These are phyloP conservation scores for Agarophyton chilense DNA, from an alignment of 23 red algal genomes.

Conservation along the genomic window DNA sequence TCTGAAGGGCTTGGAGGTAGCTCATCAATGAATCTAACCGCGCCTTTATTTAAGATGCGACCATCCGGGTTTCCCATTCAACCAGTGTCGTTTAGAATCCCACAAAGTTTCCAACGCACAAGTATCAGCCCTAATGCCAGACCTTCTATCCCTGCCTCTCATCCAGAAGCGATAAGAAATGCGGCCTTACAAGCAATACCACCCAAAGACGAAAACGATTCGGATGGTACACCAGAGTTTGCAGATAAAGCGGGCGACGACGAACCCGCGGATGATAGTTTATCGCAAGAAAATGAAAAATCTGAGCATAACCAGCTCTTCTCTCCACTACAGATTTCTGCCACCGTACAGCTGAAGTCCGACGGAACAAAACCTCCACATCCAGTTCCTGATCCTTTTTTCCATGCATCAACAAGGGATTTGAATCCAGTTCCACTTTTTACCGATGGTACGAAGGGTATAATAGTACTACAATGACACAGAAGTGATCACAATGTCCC, in stretches of 20 bases:
- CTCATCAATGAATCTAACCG: neutral
- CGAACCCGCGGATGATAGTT: neutral
- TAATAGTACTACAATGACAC: too few species aligned
- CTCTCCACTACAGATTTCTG: neutral
- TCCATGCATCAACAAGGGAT: neutral
- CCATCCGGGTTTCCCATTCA: neutral
- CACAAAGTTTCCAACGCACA: constrained; percentile 47
- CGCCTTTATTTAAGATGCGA: constrained; percentile 55
- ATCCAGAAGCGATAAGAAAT: neutral
- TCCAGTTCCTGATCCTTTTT: neutral
- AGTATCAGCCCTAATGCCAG: constrained; percentile 13
- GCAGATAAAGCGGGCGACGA: neutral
- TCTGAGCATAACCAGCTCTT: neutral
- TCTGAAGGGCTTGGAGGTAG: neutral
- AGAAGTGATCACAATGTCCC: too few species aligned
- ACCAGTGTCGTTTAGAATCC: constrained; percentile 37
- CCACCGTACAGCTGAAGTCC: neutral
- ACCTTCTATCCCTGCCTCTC: constrained; percentile 28
- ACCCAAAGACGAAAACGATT: neutral
- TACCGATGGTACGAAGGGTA: too few species aligned
- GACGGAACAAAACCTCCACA: neutral
- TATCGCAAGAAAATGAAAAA: neutral
- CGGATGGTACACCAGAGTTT: neutral
- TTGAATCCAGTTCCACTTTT: too few species aligned
- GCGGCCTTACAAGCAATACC: neutral